Conservation (phyloP, 768 basidiomycete species). For the Pluteus cervinus region DNA sequence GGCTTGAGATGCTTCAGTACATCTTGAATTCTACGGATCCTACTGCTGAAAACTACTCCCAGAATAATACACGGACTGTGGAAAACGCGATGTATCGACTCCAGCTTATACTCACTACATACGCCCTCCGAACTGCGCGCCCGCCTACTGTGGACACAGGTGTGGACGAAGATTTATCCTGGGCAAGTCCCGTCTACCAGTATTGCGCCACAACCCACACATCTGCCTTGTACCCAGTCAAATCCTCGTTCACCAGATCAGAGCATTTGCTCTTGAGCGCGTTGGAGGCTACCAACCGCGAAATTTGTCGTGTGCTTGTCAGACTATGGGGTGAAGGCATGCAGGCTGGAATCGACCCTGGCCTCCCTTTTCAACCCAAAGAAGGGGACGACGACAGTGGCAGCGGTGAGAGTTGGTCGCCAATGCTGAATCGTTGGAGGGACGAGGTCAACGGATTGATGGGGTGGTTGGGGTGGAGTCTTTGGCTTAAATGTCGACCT, state of each 20-base stretch:
- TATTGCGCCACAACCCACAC: conserved; percentile 28
- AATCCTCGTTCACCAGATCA: conserved; percentile 18
- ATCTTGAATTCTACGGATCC: conserved; percentile 21
- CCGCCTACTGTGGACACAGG: conserved; percentile 8
- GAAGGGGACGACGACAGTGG: no score
- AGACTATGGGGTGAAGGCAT: conserved; percentile 41
- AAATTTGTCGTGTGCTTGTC: conserved; percentile 41
- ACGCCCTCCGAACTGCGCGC: conserved; percentile 17
- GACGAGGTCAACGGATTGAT: conserved; percentile 29
- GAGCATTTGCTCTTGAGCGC: conserved; percentile 24
- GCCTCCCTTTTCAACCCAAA: not conserved
- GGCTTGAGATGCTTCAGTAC: conserved; percentile 34
- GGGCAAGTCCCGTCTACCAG: conserved; percentile 29
- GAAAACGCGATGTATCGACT: conserved; percentile 22
- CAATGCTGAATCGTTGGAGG: conserved; percentile 25
- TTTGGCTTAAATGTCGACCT: conserved; percentile 44
- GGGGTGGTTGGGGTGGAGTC: conserved; percentile 47
- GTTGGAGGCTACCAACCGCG: conserved; percentile 28
- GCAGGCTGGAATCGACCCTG: conserved; percentile 16
- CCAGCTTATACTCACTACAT: conserved; percentile 24
- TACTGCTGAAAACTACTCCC: conserved; percentile 4
- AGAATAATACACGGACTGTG: conserved; percentile 5
- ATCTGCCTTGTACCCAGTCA: conserved; percentile 12
- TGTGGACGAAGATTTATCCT: conserved; percentile 10
- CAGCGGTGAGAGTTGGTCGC: not conserved